Percentiles rank a stretch among this genome's conserved stretches.
Conservation (phyloP, 768 basidiomycete species). For the Kwoniella bestiolae region DNA sequence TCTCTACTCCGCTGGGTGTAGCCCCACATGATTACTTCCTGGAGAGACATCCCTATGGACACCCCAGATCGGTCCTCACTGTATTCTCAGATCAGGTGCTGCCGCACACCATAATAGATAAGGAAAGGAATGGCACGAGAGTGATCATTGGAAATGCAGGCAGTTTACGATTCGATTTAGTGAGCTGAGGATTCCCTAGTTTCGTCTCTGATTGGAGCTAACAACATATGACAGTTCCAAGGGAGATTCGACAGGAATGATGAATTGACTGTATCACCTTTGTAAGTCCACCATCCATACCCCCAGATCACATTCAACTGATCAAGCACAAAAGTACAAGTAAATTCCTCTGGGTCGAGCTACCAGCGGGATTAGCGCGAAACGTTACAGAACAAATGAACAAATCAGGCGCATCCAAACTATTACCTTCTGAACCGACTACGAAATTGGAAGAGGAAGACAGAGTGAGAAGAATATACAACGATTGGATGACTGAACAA, state of each 20-base stretch:
- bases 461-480: constrained; percentile 22
- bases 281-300: constrained; percentile 48
- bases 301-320: neutral
- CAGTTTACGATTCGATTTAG: constrained; percentile 58
- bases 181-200: constrained; percentile 20
- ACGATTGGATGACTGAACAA: constrained; percentile 32
- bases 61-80: constrained; percentile 48
- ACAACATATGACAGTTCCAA: constrained; percentile 42
- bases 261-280: constrained; percentile 75
- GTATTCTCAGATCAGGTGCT: constrained; percentile 60
- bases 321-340: constrained; percentile 24
- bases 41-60: constrained; percentile 60
- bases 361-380: constrained; percentile 43
- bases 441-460: constrained; percentile 29
- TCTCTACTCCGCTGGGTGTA: constrained; percentile 69
- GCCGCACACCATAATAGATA: constrained; percentile 63
- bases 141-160: constrained; percentile 55
- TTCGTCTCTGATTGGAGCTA: neutral
- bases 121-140: constrained; percentile 34
- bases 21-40: constrained; percentile 74
- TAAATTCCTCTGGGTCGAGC: constrained; percentile 36
- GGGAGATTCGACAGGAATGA: constrained; percentile 81
- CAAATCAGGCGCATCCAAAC: constrained; percentile 41
- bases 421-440: constrained; percentile 13
- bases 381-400: constrained; percentile 43